Evolutionary conservation across 805 yeast genomes (phyloP).

Genomic region (Candida nitratophila): DNA sequence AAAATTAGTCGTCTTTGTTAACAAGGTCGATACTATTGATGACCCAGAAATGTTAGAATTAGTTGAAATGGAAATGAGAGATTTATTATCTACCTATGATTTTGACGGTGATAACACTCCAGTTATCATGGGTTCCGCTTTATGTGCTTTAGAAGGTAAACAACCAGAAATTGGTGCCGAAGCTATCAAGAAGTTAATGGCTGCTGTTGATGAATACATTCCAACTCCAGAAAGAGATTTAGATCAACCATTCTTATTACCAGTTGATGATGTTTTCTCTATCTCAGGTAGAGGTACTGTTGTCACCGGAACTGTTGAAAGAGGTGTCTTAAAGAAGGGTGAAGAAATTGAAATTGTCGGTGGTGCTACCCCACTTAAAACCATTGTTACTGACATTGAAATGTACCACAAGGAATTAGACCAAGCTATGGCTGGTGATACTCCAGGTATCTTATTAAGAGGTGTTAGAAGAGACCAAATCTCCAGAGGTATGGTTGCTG

Average conservation of each 20-base stretch:
- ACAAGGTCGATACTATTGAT: slow-evolving; percentile 96
- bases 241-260: slow-evolving; percentile 94
- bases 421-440: slow-evolving; percentile 98
- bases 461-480: slow-evolving; percentile 98
- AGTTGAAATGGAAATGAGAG: slow-evolving; percentile 99
- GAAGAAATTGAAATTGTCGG: slow-evolving; percentile 98
- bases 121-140: slow-evolving; percentile 96
- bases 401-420: slow-evolving; percentile 99
- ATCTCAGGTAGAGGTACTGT: slow-evolving; percentile 99
- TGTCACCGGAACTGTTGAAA: slow-evolving; percentile 97
- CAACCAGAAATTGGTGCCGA: slow-evolving; percentile 88
- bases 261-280: slow-evolving; percentile 95
- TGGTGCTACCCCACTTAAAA: slow-evolving; percentile 79
- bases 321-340: slow-evolving; percentile 96
- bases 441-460: slow-evolving; percentile 95
- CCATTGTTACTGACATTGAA: slow-evolving; percentile 97
- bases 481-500: slow-evolving; percentile 94
- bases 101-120: slow-evolving; percentile 98
- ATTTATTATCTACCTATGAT: slow-evolving; percentile 81
- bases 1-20: slow-evolving; percentile 93
- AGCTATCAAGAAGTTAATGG: slow-evolving; percentile 76
- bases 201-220: slow-evolving; percentile 87
- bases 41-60: slow-evolving; percentile 99
- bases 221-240: slow-evolving; percentile 97
- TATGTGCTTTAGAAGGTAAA: slow-evolving; percentile 87